Evolutionary conservation across 2,329 filamentous ascomycete genomes (phyloP).

Genomic region (Fusarium falciforme): DNA sequence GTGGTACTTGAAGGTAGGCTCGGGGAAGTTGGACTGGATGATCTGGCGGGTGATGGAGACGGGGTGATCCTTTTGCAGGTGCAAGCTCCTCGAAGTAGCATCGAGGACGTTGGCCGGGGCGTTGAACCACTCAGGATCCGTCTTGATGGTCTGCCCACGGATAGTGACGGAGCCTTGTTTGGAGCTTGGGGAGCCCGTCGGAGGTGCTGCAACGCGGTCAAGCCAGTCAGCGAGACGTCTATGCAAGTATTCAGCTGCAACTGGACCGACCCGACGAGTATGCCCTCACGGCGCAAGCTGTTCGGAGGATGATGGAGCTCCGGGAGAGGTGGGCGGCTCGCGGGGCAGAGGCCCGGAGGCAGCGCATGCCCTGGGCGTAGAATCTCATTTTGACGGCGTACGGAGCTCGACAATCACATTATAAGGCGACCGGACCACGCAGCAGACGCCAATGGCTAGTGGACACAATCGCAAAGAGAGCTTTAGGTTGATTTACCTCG

Average conservation of each 20-base stretch:
- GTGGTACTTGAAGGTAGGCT: slow-evolving; percentile 78
- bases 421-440: slow-evolving; percentile 17
- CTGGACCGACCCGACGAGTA: slow-evolving; percentile 44
- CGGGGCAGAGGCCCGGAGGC: slow-evolving; percentile 43
- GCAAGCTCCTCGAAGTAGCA: slow-evolving; percentile 81
- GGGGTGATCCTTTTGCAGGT: slow-evolving; percentile 91
- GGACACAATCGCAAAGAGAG: neutral
- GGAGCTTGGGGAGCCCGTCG: slow-evolving; percentile 43
- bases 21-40: slow-evolving; percentile 88
- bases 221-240: slow-evolving; percentile 35
- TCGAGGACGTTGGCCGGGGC: slow-evolving; percentile 79
- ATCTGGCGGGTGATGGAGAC: slow-evolving; percentile 90
- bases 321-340: slow-evolving; percentile 38
- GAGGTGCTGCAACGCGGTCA: slow-evolving; percentile 26
- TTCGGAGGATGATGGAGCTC: slow-evolving; percentile 38
- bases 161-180: slow-evolving; percentile 59
- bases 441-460: slow-evolving; percentile 23
- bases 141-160: slow-evolving; percentile 66
- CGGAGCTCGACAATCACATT: slow-evolving; percentile 35
- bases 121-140: slow-evolving; percentile 85
- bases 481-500: neutral
- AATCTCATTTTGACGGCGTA: slow-evolving; percentile 38
- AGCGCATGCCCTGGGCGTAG: slow-evolving; percentile 41
- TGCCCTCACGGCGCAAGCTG: slow-evolving; percentile 37
- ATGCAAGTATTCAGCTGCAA: slow-evolving; percentile 16